Evolutionary conservation across 148 eudicot genomes (phyloP).

Genomic region (Dysphania ambrosioides): DNA sequence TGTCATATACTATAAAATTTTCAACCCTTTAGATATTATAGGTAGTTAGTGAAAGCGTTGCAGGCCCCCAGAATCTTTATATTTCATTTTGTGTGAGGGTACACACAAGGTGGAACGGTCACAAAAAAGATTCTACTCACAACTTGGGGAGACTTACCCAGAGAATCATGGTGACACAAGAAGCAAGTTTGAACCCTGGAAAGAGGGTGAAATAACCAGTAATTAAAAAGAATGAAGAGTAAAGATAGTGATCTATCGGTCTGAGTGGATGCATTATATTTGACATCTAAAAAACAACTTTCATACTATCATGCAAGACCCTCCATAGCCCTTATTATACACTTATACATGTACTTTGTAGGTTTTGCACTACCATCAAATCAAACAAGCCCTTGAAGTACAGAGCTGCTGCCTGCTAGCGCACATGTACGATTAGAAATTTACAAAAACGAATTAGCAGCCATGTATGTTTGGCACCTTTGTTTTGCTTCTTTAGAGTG

Average conservation of each 20-base stretch:
- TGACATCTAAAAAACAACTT: background rate
- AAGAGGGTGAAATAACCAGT: conserved; percentile 14
- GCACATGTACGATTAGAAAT: background rate
- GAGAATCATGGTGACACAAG: conserved; percentile 9
- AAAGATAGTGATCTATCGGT: background rate
- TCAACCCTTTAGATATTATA: background rate
- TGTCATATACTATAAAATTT: too few species aligned
- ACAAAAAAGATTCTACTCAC: background rate
- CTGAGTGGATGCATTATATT: background rate
- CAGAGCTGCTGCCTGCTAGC: conserved; percentile 10
- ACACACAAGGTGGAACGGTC: background rate
- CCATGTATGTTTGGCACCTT: too few species aligned
- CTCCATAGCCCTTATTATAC: too few species aligned
- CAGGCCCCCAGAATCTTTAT: background rate
- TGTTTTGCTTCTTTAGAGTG: background rate
- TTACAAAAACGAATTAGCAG: too few species aligned
- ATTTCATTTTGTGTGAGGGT: background rate
- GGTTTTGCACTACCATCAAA: background rate
- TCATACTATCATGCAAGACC: background rate
- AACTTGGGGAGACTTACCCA: conserved; percentile 17
- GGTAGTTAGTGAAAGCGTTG: background rate
- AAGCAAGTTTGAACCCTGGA: conserved; percentile 14
- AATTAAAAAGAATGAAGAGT: background rate
- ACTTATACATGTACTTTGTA: background rate
- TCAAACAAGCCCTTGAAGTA: background rate